These are phyloP conservation scores for Metarhizium humberi DNA, from an alignment of 2,329 filamentous ascomycete genomes.

Conservation along the genomic window DNA sequence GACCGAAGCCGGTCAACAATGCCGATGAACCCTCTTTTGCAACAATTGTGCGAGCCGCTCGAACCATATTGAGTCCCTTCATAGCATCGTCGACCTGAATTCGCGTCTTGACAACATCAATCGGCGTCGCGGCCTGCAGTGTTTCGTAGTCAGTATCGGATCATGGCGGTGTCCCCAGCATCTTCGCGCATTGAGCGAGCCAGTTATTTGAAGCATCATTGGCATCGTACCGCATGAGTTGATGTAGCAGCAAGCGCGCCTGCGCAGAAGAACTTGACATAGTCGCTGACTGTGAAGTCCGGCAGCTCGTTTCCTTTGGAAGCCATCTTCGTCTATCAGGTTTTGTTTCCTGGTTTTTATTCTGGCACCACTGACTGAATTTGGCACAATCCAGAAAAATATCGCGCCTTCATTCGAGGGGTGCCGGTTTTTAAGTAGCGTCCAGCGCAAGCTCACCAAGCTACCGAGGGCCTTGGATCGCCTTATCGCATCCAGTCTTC, in stretches of 20 bases:
- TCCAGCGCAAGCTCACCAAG: background rate
- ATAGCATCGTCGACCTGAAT: slow-evolving; percentile 82
- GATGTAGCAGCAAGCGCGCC: slow-evolving; percentile 42
- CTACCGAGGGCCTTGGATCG: background rate
- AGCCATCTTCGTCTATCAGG: slow-evolving; percentile 11
- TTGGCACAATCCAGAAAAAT: background rate
- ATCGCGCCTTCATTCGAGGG: background rate
- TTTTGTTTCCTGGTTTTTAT: no score
- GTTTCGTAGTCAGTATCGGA: slow-evolving; percentile 1
- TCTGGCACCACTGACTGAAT: no score
- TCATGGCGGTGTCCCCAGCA: background rate
- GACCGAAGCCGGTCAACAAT: slow-evolving; percentile 74
- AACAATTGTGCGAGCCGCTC: slow-evolving; percentile 70
- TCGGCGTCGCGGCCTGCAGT: slow-evolving; percentile 41
- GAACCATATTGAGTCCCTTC: slow-evolving; percentile 77
- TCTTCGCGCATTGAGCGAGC: background rate
- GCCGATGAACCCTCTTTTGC: slow-evolving; percentile 70
- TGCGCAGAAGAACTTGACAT: slow-evolving; percentile 43
- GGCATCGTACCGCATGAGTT: slow-evolving; percentile 37
- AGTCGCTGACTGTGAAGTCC: slow-evolving; percentile 32
- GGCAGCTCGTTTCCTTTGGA: slow-evolving; percentile 23
- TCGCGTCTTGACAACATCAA: slow-evolving; percentile 75
- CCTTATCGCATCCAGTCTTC: background rate
- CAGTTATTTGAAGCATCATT: background rate
- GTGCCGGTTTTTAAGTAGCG: background rate